Base-by-base conservation (phyloP, 805 yeast genomes). In the Metschnikowia reukaufii region DNA sequence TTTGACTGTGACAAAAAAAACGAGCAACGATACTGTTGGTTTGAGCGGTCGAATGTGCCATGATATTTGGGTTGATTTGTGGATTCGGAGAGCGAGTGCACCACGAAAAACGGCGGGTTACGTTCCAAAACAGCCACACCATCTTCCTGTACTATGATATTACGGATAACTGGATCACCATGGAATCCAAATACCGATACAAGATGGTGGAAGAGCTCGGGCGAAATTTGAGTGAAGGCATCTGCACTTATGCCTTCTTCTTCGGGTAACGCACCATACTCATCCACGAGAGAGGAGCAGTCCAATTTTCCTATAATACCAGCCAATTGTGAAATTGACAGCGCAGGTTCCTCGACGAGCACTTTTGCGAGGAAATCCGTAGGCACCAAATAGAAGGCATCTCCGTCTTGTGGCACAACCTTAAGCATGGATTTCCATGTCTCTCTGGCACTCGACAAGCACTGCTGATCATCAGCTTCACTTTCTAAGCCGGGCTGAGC, bases 111-210 rank as follows among this genome's bases (percentile, higher is more conserved):
- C 2, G 73, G 72, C 6, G 75, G 75, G 46, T 51, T 60, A 23
- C 67, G 52, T 54, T 73, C 77, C 39, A 72, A 57, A 16, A 55
- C 63, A 21, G 50, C 54, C 9, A 50, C 47, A n/a, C 68, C 70
- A 2, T 64, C 58, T 15, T 54, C 55, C 44, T 66, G 62, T 3
- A 55, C 37, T 5, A 65, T 47, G 4, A 71, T 44, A 18, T 60
- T 59, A 40, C 76, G 61, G 5, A 65, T 49, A 8, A 71, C 65
- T 1, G 74, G 72, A 6, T 50, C 60, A 0, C 74, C 72, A 1
- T 63, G 58, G 18, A 78, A 42, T 0, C 86, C 86, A 60, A 82
- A 83, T 83, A 85, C 79, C 27, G 70, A 67, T 1, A 60, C 62
- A 8, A 84, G 60, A 48, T 68, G 58, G 2, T 68, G 56, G 53